Base-by-base conservation (phyloP, 306 rosid species). In the Pterocarpus santalinus region DNA sequence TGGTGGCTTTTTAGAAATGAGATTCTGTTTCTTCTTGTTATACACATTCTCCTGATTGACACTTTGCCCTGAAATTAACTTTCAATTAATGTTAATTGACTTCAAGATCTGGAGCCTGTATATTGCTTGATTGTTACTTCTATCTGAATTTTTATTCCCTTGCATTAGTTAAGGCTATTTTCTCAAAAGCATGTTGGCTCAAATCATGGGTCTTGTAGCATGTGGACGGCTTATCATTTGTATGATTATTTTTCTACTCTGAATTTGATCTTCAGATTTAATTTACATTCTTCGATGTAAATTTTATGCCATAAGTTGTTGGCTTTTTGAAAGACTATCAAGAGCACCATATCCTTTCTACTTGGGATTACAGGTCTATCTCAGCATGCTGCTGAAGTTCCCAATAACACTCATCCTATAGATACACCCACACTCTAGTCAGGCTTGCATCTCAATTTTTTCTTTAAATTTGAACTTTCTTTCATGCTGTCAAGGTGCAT, bases 121-220 rank as follows among this genome's bases (percentile, higher is more conserved):
- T 49, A 11, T 76, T 82, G 71, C 28, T 22, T 22, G 28, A 22
- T 22, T 22, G 28, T 22, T 22, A 22, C 28, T 22, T 22, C 28
- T 22, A 22, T 22, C 76, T 44, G 56, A 74, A 82, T 7, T 47
- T 35, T 36, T 58, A 7, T 9, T 33, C 41, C 41, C n/a, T 67
- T 28, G 58, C 65, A 28, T 44, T 35, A 22, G 36, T 35, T 49
- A 35, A 35, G 65, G 35, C 52, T 8, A 33, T 68, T 76, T 7
- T 38, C 64, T 49, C 2, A 12, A 47, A 47, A 79, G 22, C 17
- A 69, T 32, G 28, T 16, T 63, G 62, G 63, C 49, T 76, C 65
- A 75, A 75, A 68, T 60, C 41, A 35, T 75, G 39, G 32, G 44
- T 51, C 60, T 76, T 60, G 85, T 75, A 46, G 49, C 76, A 58